Base-by-base conservation (phyloP, 805 yeast genomes). In the Pichia rugopelliculosa region DNA sequence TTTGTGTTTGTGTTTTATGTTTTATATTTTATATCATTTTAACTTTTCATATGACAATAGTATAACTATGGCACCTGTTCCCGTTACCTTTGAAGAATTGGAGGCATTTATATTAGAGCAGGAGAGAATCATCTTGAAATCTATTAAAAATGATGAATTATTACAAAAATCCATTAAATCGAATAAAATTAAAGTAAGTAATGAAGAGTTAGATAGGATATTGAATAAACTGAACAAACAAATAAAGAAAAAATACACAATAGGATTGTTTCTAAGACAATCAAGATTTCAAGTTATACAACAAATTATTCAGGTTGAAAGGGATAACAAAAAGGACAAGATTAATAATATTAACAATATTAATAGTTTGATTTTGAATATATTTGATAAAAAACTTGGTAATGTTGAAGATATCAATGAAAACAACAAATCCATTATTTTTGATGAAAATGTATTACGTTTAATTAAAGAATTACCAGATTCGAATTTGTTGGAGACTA, bases 381-480 rank as follows among this genome's bases (percentile, higher is more conserved):
- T 59, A 3, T 61, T 60, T 44, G 57, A 55, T 4, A 38, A 53
- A 13, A n/a, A 23, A 9, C 3, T 38, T 15, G 34, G 36, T 12
- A 39, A 51, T n/a, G 46, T 61, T 10, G 54, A 59, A 3, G 60
- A 62, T 46, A 42, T 59, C 17, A 52, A 59, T 22, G 65, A 39
- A 11, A 30, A 30, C 9, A 30, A 30, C n/a, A n/a, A 7, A 7
- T 30, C 34, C 3, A 44, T 37, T 37, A 18, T 22, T 5, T n/a
- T 43, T n/a, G 38, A 20, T 13, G 37, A 33, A 18, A 55, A n/a
- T 56, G 59, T 21, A 53, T 62, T 8, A 40, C 59, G 22, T 46
- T 43, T 65, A 46, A 51, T 65, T 9, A 50, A 55, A 21, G 70
- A 66, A 46, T 48, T 67, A 17, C 70, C 71, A 3, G 51, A 48